Evolutionary conservation across 495 filamentous ascomycete species (phyloP).

Genomic region (Xylaria flabelliformis): DNA sequence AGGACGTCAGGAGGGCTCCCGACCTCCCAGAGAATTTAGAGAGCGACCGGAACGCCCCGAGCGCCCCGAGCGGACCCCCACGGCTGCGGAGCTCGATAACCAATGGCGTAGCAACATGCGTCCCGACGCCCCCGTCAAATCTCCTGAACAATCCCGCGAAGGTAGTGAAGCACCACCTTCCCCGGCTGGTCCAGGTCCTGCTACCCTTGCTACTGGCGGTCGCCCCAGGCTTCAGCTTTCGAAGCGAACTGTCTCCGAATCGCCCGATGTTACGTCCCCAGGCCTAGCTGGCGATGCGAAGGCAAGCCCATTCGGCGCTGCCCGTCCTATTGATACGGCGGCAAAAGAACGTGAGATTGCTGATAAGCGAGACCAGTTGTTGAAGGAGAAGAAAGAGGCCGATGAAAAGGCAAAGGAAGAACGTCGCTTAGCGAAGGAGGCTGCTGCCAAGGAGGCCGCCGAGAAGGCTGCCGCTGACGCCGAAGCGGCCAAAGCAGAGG

Average conservation of each 20-base stretch:
- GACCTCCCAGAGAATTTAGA: slow-evolving; percentile 80
- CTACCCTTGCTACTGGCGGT: slow-evolving; percentile 58
- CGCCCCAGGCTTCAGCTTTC: slow-evolving; percentile 82
- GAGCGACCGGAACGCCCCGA: slow-evolving; percentile 72
- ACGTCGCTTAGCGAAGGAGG: slow-evolving; percentile 68
- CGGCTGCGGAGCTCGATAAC: slow-evolving; percentile 84
- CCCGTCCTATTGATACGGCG: slow-evolving; percentile 87
- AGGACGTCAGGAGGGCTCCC: slow-evolving; percentile 78
- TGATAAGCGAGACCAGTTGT: slow-evolving; percentile 75
- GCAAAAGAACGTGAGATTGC: slow-evolving; percentile 86
- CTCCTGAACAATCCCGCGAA: slow-evolving; percentile 53
- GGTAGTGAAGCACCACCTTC: slow-evolving; percentile 75
- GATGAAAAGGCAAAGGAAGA: slow-evolving; percentile 87
- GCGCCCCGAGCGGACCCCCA: slow-evolving; percentile 56
- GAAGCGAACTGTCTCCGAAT: slow-evolving; percentile 87
- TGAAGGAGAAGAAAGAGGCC: slow-evolving; percentile 83
- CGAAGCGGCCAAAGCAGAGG: slow-evolving; percentile 45
- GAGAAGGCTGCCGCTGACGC: slow-evolving; percentile 57
- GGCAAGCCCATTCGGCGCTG: slow-evolving; percentile 90
- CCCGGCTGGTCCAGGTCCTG: slow-evolving; percentile 56
- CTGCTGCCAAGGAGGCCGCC: slow-evolving; percentile 63
- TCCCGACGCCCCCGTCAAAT: slow-evolving; percentile 66
- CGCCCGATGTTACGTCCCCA: slow-evolving; percentile 58
- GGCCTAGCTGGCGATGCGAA: slow-evolving; percentile 67
- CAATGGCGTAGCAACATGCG: slow-evolving; percentile 86